Base-by-base conservation (phyloP, 768 basidiomycete genomes). In the Asterophora lycoperdoides region DNA sequence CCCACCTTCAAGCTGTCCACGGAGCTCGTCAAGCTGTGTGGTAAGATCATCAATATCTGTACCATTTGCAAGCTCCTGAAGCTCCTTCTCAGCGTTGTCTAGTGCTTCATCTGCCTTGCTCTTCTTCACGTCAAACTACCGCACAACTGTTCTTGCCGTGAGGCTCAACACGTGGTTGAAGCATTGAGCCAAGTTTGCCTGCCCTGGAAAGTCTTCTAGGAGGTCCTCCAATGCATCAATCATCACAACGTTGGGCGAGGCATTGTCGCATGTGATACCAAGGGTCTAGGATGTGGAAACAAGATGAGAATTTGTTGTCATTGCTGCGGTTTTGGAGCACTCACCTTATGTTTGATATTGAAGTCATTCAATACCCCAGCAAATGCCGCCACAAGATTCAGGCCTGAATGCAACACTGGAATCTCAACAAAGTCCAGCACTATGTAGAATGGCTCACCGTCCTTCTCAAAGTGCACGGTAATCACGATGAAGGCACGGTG, bases 211-310 rank as follows among this genome's bases (percentile, higher is more conserved):
- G 0, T 14, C 19, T 0, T 30, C 35, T 0, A 75, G 8, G 1
- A 58, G 44, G 0, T 54, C 17, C 2, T 18, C 36, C 5, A 76
- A 63, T 18, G 56, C 36, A 0, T 52, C 42, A 0, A 68, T 58
- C 67, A 76, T 71, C 0, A 38, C 53, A 47, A 69, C 63, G 43
- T 75, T 75, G n/a, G n/a, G n/a, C n/a, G n/a, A n/a, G n/a, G n/a
- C n/a, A n/a, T n/a, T n/a, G n/a, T n/a, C n/a, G n/a, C n/a, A n/a
- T n/a, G n/a, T n/a, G n/a, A n/a, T n/a, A n/a, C n/a, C n/a, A n/a
- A n/a, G n/a, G n/a, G n/a, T n/a, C n/a, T n/a, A n/a, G n/a, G n/a
- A n/a, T n/a, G n/a, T n/a, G n/a, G n/a, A n/a, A n/a, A n/a, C n/a
- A 4, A 51, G 48, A 0, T 57, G 55, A 2, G 68, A 68, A 54